phyloP scores from a whole-genome alignment of 2,329 filamentous ascomycete genomes.

The Cladosporium velox region DNA sequence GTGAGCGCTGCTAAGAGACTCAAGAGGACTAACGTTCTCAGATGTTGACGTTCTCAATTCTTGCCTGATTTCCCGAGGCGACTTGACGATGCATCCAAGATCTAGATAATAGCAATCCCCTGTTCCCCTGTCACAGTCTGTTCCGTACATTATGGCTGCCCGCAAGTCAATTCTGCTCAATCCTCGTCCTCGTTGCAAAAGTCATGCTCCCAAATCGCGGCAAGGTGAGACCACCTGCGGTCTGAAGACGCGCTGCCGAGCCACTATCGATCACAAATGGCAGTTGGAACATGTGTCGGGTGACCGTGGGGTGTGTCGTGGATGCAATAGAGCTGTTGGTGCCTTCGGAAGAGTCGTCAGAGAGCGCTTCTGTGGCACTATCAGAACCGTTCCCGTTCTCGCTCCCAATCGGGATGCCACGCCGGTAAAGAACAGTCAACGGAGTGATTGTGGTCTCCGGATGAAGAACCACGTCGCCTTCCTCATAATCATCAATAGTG shows the following conservation, averaged over 20 bases:
- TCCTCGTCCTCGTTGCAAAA: neutral
- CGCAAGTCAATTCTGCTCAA: neutral
- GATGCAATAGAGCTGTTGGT: neutral
- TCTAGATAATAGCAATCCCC: neutral
- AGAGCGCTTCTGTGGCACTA: neutral
- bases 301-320: neutral
- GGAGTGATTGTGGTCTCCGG: neutral
- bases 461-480: neutral
- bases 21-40: neutral
- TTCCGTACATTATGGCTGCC: neutral
- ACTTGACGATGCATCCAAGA: neutral
- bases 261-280: neutral
- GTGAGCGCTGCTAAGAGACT: neutral
- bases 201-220: neutral
- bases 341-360: neutral
- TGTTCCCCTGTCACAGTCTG: neutral
- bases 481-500: no score
- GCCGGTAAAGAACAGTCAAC: no score
- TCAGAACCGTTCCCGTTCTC: neutral
- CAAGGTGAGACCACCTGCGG: neutral
- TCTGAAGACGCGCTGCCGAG: neutral
- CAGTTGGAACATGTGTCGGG: neutral
- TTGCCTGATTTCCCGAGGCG: no score
- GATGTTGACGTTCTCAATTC: neutral
- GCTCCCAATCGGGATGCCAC: no score